Conservation (phyloP, 2,329 filamentous ascomycete species). For the Fusarium sarcochroum region DNA sequence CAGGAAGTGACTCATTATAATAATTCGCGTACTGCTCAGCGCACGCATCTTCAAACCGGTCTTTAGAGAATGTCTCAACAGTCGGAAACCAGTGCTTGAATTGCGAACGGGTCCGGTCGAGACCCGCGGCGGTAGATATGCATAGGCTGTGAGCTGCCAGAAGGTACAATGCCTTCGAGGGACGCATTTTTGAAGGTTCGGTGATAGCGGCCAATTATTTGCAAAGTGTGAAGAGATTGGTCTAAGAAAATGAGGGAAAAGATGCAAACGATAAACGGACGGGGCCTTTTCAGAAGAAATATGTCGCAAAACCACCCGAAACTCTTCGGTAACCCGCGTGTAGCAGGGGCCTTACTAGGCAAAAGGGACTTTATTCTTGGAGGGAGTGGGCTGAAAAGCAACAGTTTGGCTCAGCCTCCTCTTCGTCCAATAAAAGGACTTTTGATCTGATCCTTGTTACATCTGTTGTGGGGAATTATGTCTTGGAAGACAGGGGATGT, state of each 20-base stretch:
- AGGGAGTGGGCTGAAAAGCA: too few relatives aligned
- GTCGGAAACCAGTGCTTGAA: conserved; percentile 25
- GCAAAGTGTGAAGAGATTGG: not conserved
- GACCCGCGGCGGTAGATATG: conserved; percentile 9
- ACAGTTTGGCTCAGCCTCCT: too few relatives aligned
- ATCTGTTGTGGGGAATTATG: not conserved
- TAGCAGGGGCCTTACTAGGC: too few relatives aligned
- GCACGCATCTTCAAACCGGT: conserved; percentile 6
- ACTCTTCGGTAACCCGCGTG: too few relatives aligned
- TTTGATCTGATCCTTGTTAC: not conserved
- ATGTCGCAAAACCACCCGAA: not conserved
- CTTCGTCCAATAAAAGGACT: too few relatives aligned
- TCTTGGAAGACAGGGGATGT: too few relatives aligned
- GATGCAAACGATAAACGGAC: not conserved
- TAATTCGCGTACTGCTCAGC: conserved; percentile 20
- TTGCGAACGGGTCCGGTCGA: conserved; percentile 18
- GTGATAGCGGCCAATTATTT: not conserved
- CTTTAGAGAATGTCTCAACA: conserved; percentile 4
- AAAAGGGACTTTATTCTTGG: too few relatives aligned
- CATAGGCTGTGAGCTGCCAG: conserved; percentile 12
- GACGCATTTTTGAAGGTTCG: conserved; percentile 12
- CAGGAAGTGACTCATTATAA: conserved; percentile 23
- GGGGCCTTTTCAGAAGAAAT: conserved; percentile 3
- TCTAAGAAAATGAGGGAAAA: not conserved
- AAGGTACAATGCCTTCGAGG: conserved; percentile 15